Percentiles rank a stretch among this genome's conserved stretches.
These are phyloP conservation scores for Lactifluus volemus DNA, from an alignment of 768 basidiomycete species.

Conservation along the genomic window DNA sequence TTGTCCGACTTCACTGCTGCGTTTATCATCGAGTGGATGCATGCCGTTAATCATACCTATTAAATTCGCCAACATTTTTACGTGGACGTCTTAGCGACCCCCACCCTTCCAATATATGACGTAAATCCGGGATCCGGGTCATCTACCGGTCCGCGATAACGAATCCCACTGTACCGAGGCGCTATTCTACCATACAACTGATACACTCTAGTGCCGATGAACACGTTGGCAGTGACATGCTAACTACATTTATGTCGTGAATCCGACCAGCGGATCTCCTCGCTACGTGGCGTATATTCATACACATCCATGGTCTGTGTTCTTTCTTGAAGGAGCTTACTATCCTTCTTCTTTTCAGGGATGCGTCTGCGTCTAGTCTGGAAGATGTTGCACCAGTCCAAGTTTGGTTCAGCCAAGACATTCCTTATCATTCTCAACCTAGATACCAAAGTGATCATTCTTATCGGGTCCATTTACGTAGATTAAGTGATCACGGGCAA, in stretches of 20 bases:
- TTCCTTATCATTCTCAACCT: background rate
- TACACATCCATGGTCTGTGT: background rate
- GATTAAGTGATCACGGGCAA: no score
- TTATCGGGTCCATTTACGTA: background rate
- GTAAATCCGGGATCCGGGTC: background rate
- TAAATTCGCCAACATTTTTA: background rate
- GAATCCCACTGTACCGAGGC: background rate
- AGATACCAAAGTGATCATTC: background rate
- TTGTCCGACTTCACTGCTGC: background rate
- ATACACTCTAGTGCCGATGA: background rate
- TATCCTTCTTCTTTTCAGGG: background rate
- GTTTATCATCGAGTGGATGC: background rate
- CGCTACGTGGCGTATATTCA: slow-evolving; percentile 1
- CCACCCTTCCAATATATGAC: background rate
- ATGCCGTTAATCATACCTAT: background rate
- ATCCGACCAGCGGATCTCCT: background rate
- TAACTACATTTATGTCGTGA: background rate
- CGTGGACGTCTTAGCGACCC: background rate
- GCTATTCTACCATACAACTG: no score
- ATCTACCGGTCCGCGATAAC: background rate
- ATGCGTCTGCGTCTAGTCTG: background rate
- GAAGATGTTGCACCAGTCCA: background rate
- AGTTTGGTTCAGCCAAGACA: background rate
- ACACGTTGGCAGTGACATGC: background rate
- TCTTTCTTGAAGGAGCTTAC: background rate